Evolutionary conservation across 495 filamentous ascomycete species (phyloP), one percentile per base, ranked within the genome.

Genomic region (Lasiosphaeria miniovina): DNA sequence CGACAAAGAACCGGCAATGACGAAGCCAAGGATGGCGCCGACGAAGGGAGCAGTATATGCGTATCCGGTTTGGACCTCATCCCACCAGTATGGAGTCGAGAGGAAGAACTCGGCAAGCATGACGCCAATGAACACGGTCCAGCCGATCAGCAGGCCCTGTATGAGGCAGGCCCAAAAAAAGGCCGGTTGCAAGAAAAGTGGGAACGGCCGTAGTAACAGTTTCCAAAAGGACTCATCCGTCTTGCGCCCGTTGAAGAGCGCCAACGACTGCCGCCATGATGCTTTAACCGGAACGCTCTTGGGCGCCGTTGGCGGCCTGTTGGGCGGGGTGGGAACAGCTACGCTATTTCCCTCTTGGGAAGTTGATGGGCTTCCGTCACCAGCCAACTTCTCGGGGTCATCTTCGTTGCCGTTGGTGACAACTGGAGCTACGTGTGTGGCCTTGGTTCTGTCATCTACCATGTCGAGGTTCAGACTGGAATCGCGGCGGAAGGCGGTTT

Each of bases 41-140:
- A 96, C 75, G 65, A 96, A 96, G 4, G 93, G 87, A 0, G 89
- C 89, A 0, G 88, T 86, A 72, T 96, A 97, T 54, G 94, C 83
- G 65, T 97, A 97, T 10, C 93, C 93, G 3, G 88, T 90, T 58
- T 92, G 70, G 33, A 89, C 88, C 71, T 95, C 90, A 61, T 80
- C 75, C 76, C 93, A 96, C 80, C 82, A 93, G 33, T 92, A 78
- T 0, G 93, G 93, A 3, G 88, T 84, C 8, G 85, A 83, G 32
- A 93, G 77, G 74, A 96, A 93, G 57, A 96, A 86, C 54, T 85
- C 86, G 8, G 90, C 91, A 32, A 96, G 74, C 55, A 94, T 84
- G 33, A 96, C 89, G 51, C 92, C 92, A 54, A 97, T 94, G 67
- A 97, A 87, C 7, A 96, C 93, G 4, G 91, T 92, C 93, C 93